Base-by-base conservation (phyloP, 1,284 basidiomycete species). In the Pholiota adiposa region DNA sequence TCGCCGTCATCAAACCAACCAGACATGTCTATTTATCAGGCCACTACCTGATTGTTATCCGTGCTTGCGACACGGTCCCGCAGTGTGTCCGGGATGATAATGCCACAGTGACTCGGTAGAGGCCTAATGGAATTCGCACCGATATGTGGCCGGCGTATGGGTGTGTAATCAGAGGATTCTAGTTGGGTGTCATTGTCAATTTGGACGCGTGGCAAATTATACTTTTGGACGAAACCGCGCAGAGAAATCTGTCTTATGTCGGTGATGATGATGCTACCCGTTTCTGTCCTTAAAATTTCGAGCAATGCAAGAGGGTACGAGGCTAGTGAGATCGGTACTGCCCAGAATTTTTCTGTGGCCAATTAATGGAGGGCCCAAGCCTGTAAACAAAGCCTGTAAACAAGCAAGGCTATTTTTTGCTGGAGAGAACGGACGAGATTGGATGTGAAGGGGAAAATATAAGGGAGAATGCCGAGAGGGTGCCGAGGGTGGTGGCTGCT, bases 401-500 rank as follows among this genome's bases (percentile, higher is more conserved):
- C 38, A 41, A 56, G 49, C 18, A 38, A 11, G 1, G 18, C 48
- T 49, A 49, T 49, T 49, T 49, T 49, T 31, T 55, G 31, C 40
- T 54, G 53, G 18, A 33, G 51, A 43, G 19, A 48, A 53, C 50
- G n/a, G 44, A 49, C 49, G 41, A 55, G 34, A 51, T 40, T 60
- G 54, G 53, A 41, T 54, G 61, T 50, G 61, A 54, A 46, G 46
- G 31, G 18, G 43, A 53, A 43, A 58, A 44, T 53, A 52, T 54
- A 38, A 58, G 25, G 57, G 44, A 43, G 31, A 40, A 57, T 67
- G 69, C 69, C 67, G 69, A 66, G 51, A 51, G 66, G 60, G 58
- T 61, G 69, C 69, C 69, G 69, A 60, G 49, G 46, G 60, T 56
- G 64, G 65, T 56, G 51, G 51, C 43, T 63, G 63, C 68, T 65